A percentile compares a stretch with the other conserved stretches of the same genome.
Evolutionary conservation across 805 yeast genomes (phyloP).

Genomic region (Blastobotrys terrestris): DNA sequence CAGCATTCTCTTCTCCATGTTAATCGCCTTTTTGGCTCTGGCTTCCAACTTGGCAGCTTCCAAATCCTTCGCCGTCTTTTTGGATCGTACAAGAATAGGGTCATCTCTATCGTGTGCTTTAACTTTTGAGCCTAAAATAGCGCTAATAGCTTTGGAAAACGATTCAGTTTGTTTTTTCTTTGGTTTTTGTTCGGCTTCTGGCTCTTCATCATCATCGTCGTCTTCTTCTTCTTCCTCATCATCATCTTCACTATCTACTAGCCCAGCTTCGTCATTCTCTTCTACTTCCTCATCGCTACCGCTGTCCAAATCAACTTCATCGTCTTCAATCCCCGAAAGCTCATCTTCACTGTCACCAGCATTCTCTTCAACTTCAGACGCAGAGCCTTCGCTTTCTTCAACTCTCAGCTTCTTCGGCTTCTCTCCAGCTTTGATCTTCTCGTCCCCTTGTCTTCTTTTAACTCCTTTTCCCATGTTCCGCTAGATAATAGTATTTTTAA

Average conservation of each 20-base stretch:
- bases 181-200: constrained; percentile 1
- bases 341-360: constrained; percentile 15
- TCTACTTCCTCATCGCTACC: constrained; percentile 13
- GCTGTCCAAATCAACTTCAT: constrained; percentile 19
- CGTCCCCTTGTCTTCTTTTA: not conserved
- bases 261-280: constrained; percentile 15
- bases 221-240: constrained; percentile 22
- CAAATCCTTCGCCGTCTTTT: constrained; percentile 62
- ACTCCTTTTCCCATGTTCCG: constrained; percentile 1
- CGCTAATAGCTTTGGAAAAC: constrained; percentile 77
- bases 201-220: constrained; percentile 22
- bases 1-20: constrained; percentile 62
- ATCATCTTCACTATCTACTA: constrained; percentile 20
- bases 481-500: too few species aligned
- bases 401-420: not conserved
- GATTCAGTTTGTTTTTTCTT: constrained; percentile 33
- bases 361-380: not conserved
- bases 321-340: constrained; percentile 18
- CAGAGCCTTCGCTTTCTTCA: not conserved
- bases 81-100: constrained; percentile 82
- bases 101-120: constrained; percentile 86
- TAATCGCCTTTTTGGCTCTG: constrained; percentile 67
- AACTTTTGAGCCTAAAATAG: constrained; percentile 75
- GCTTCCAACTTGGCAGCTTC: constrained; percentile 78
- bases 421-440: not conserved